Percentiles rank a stretch among this genome's conserved stretches.
Conservation (phyloP, 2,329 filamentous ascomycete genomes). For the Bipolaris bicolor region DNA sequence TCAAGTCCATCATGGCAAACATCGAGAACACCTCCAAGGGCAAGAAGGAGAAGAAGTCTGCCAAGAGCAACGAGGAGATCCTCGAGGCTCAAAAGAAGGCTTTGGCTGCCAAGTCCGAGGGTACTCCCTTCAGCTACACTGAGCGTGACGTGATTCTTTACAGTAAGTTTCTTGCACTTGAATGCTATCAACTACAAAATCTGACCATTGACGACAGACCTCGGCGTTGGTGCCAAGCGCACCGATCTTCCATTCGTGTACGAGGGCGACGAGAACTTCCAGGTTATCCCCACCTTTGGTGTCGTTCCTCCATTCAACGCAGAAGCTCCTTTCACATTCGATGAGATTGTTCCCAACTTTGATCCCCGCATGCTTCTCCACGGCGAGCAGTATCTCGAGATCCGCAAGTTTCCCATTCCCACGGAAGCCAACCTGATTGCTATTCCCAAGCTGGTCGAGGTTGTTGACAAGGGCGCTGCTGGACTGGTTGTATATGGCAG, state of each 20-base stretch:
- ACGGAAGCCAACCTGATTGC: slow-evolving; percentile 79
- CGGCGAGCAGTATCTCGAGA: slow-evolving; percentile 97
- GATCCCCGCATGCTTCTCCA: slow-evolving; percentile 98
- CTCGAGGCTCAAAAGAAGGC: slow-evolving; percentile 77
- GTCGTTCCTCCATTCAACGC: slow-evolving; percentile 94
- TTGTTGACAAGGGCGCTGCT: slow-evolving; percentile 92
- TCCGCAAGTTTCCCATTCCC: slow-evolving; percentile 89
- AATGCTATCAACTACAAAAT: neutral
- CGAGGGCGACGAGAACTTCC: slow-evolving; percentile 90
- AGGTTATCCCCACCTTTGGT: slow-evolving; percentile 91
- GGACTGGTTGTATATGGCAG: slow-evolving; percentile 81
- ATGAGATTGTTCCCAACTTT: slow-evolving; percentile 91
- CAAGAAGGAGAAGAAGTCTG: slow-evolving; percentile 53
- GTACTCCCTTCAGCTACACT: slow-evolving; percentile 80
- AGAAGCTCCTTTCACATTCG: slow-evolving; percentile 77
- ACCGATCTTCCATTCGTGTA: slow-evolving; percentile 87
- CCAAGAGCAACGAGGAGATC: slow-evolving; percentile 66
- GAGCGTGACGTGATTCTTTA: slow-evolving; percentile 93
- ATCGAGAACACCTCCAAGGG: slow-evolving; percentile 72
- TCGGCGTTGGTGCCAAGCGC: slow-evolving; percentile 90
- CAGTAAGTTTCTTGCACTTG: slow-evolving; percentile 53
- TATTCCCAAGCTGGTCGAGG: slow-evolving; percentile 83
- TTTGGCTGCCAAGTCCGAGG: slow-evolving; percentile 72
- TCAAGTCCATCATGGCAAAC: slow-evolving; percentile 84
- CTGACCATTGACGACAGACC: slow-evolving; percentile 56